Base-by-base conservation (phyloP, 306 rosid species). In the Alnus rubra region DNA sequence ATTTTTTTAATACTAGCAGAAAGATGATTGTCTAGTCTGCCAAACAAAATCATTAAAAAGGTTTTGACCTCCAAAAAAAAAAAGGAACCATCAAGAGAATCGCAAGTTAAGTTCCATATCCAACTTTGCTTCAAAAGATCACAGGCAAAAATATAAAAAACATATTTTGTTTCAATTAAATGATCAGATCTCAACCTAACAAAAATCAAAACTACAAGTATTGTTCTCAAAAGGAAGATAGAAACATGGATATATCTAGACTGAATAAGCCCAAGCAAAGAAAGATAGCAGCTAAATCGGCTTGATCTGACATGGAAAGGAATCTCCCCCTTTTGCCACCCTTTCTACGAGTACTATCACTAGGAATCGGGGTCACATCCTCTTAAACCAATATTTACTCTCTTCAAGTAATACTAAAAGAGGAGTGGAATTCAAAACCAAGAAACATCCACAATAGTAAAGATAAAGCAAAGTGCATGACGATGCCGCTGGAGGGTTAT, bases 331-430 rank as follows among this genome's bases (percentile, higher is more conserved):
- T 87, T 39, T 87, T 77, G 7, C 90, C 90, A 47, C 90, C 88
- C 87, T 87, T 82, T 82, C 90, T 78, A 4, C 90, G 79, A 28
- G 90, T 87, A 39, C 90, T 82, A 72, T 87, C 90, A 0, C 85
- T 87, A 7, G 90, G 90, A 74, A 87, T 87, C 13, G 90, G 90
- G 75, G 88, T 87, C 42, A 72, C 90, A 75, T 87, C 88, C 88
- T 87, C 90, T 82, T 83, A 28, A 49, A 49, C 9, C 52, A 49
- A 49, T 23, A 23, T 23, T 23, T 23, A 49, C 13, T 49, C 52
- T 49, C 52, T 23, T 23, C 28, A 23, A 23, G 28, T 23, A 23
- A 23, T 23, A 23, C 28, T 23, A 23, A 23, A 23, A 23, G 28
- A 23, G 28, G 28, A 23, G 28, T 23, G 28, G 28, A 23, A 23